Percentiles rank a stretch among this genome's conserved stretches.
Conservation (phyloP, 805 yeast genomes). For the Metschnikowia amazonensis region DNA sequence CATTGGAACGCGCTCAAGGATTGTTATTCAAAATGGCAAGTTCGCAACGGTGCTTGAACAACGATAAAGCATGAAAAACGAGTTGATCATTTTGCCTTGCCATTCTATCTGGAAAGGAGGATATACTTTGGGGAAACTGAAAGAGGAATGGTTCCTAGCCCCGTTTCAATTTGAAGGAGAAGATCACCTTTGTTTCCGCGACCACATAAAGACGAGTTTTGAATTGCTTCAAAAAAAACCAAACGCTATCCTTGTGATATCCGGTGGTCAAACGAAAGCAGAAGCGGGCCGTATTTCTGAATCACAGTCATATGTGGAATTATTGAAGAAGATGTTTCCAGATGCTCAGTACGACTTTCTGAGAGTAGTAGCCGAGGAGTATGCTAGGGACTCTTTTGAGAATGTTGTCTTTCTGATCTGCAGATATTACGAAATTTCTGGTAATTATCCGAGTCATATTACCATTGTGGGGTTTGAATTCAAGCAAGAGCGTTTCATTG, state of each 20-base stretch:
- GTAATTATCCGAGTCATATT: conserved; percentile 47
- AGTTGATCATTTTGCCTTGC: conserved; percentile 42
- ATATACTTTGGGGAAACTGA: conserved; percentile 40
- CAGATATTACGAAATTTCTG: conserved; percentile 46
- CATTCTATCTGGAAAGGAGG: conserved; percentile 56
- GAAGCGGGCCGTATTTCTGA: conserved; percentile 56
- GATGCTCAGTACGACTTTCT: conserved; percentile 8
- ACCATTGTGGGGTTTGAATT: conserved; percentile 73
- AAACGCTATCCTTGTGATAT: conserved; percentile 41
- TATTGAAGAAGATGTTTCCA: conserved; percentile 33
- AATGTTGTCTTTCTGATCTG: conserved; percentile 62
- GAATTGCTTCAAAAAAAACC: conserved; percentile 28
- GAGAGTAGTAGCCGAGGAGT: conserved; percentile 56
- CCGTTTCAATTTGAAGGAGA: conserved; percentile 65
- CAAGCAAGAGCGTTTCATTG: conserved; percentile 56
- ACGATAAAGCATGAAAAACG: not conserved
- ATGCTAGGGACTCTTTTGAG: conserved; percentile 76
- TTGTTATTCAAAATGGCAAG: conserved; percentile 28
- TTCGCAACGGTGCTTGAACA: conserved; percentile 1
- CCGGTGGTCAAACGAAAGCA: conserved; percentile 71
- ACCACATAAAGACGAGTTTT: conserved; percentile 53
- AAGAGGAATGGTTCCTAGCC: conserved; percentile 63
- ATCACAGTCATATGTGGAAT: conserved; percentile 51
- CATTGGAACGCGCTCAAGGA: conserved; percentile 59
- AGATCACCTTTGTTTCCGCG: conserved; percentile 62